Conservation (phyloP, 805 yeast genomes). For the Yamadazyma phyllophila region DNA sequence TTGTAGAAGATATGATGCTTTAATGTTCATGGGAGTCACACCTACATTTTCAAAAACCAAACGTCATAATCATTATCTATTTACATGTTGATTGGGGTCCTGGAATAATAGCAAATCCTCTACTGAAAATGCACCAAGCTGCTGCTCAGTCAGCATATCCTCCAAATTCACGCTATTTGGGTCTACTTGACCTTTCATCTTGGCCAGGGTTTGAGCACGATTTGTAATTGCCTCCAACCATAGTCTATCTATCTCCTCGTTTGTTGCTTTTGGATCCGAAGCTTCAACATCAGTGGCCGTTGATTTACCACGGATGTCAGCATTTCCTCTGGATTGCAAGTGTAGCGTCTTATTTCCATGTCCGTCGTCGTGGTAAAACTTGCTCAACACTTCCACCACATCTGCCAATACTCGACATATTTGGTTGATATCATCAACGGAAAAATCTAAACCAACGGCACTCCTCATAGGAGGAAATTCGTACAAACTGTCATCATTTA, state of each 20-base stretch:
- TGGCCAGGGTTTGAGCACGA: not conserved
- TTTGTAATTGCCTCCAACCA: conserved; percentile 1
- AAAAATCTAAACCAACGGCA: not conserved
- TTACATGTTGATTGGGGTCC: not conserved
- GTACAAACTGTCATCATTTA: not conserved
- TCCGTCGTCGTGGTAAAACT: not conserved
- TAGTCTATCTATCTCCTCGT: not conserved
- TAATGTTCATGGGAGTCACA: no score
- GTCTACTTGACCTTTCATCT: not conserved
- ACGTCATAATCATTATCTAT: not conserved
- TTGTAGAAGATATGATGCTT: no score
- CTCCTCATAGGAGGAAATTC: not conserved
- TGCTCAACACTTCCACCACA: not conserved
- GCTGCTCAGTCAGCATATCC: not conserved
- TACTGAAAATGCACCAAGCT: not conserved
- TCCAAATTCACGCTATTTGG: not conserved
- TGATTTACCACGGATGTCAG: not conserved
- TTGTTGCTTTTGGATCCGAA: not conserved
- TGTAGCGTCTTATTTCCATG: not conserved
- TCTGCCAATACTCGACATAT: not conserved
- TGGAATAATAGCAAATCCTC: not conserved
- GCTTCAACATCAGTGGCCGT: not conserved
- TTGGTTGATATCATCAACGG: not conserved
- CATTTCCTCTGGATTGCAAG: not conserved
- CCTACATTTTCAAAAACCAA: no score